Conservation (phyloP, 1,284 basidiomycete genomes). For the Somion occarium region DNA sequence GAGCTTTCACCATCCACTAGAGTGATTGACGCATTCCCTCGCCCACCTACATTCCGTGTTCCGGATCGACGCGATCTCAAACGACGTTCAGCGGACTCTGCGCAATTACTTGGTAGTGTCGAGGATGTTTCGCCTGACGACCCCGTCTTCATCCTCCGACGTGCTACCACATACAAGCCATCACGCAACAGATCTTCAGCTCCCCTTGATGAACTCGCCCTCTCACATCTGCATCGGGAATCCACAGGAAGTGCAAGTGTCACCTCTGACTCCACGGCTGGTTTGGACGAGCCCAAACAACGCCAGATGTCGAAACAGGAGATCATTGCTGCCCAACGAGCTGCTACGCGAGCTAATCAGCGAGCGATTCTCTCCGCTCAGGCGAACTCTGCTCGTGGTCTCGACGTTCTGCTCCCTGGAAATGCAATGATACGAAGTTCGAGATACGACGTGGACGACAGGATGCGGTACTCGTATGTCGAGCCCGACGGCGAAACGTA, state of each 20-base stretch:
- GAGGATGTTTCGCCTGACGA: constrained; percentile 82
- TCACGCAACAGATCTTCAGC: constrained; percentile 64
- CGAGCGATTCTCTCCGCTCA: constrained; percentile 82
- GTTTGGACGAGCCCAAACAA: constrained; percentile 34
- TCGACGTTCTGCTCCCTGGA: constrained; percentile 83
- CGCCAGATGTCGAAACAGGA: constrained; percentile 71
- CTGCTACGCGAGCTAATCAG: constrained; percentile 79
- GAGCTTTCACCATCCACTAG: constrained; percentile 74
- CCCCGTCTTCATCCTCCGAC: constrained; percentile 84
- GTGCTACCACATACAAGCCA: constrained; percentile 66
- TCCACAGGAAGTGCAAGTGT: constrained; percentile 46
- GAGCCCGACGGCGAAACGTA: constrained; percentile 81
- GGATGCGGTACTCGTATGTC: constrained; percentile 89
- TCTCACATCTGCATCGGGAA: constrained; percentile 66
- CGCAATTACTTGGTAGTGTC: constrained; percentile 58
- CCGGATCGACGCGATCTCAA: constrained; percentile 65
- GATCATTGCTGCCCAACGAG: constrained; percentile 90
- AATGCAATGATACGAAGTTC: constrained; percentile 84
- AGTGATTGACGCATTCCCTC: constrained; percentile 79
- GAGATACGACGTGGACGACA: constrained; percentile 62
- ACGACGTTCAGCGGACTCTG: constrained; percentile 86
- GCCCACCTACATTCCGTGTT: constrained; percentile 68
- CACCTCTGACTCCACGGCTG: constrained; percentile 36
- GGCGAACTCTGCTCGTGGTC: constrained; percentile 77
- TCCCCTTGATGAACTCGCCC: constrained; percentile 72